phyloP scores from a whole-genome alignment of 495 filamentous ascomycete species.

The Apodospora peruviana region DNA sequence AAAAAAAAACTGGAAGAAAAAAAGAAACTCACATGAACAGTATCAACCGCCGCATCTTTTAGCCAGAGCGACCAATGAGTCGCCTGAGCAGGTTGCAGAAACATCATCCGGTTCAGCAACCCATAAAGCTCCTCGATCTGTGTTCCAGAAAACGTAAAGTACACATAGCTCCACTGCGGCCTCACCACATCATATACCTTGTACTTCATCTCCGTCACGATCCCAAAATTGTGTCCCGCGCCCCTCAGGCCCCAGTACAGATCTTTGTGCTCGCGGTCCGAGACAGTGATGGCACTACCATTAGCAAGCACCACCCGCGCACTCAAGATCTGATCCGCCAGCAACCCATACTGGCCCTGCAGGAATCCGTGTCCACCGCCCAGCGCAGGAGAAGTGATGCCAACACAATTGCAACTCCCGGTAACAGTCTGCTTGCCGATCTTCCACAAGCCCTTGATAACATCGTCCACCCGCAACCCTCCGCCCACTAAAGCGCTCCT shows the following conservation, averaged over 20 bases:
- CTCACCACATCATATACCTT: conserved; percentile 43
- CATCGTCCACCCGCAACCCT: conserved; percentile 28
- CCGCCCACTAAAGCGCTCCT: conserved; percentile 45
- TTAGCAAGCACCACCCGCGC: conserved; percentile 50
- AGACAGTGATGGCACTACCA: conserved; percentile 37
- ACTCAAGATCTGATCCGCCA: conserved; percentile 50
- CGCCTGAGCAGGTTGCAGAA: conserved; percentile 28
- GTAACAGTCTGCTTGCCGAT: conserved; percentile 38
- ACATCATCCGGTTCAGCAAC: conserved; percentile 31
- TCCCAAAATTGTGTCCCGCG: conserved; percentile 59
- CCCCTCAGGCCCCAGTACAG: conserved; percentile 54
- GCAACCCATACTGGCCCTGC: conserved; percentile 53
- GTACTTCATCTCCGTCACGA: conserved; percentile 43
- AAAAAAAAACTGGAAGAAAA: background rate
- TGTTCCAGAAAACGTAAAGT: conserved; percentile 38
- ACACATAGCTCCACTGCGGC: conserved; percentile 32
- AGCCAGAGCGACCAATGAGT: conserved; percentile 44
- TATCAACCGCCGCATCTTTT: conserved; percentile 31
- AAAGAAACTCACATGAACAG: conserved; percentile 25
- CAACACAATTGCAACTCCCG: conserved; percentile 50
- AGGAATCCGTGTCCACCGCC: conserved; percentile 58
- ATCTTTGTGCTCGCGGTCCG: conserved; percentile 29
- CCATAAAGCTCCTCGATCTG: conserved; percentile 48
- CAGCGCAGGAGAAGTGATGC: conserved; percentile 45
- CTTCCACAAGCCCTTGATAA: conserved; percentile 26